Base-by-base conservation (phyloP, 306 rosid genomes). In the Acmispon strigosus region DNA sequence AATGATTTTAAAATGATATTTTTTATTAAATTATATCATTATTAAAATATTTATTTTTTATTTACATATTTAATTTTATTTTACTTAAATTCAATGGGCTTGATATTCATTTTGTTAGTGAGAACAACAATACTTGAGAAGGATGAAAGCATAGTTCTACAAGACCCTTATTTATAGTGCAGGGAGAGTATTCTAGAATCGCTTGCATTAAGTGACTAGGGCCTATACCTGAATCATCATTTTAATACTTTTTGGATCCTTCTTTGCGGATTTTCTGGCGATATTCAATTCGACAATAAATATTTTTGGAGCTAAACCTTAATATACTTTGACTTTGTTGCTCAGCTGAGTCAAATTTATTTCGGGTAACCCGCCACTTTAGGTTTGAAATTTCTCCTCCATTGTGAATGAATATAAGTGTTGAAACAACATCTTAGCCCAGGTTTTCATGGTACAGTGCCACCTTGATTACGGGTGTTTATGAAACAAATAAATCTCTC, bases 51-150 rank as follows among this genome's bases (percentile, higher is more conserved):
- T n/a, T n/a, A n/a, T n/a, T n/a, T n/a, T n/a, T n/a, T n/a, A n/a
- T n/a, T n/a, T n/a, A n/a, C n/a, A n/a, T n/a, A n/a, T n/a, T n/a
- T n/a, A n/a, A n/a, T n/a, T n/a, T n/a, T n/a, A n/a, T n/a, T n/a
- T n/a, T n/a, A n/a, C n/a, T n/a, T n/a, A n/a, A n/a, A n/a, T n/a
- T n/a, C n/a, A n/a, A n/a, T n/a, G n/a, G n/a, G n/a, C 37, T 63
- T 80, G 22, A 69, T 4, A 34, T 50, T 69, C 80, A 80, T 80
- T 11, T 64, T 57, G 1, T 49, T 22, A 22, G 8, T 16, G 22
- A 78, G 44, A 37, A 41, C 39, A 39, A 64, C 54, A 57, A 68
- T 0, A 9, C 13, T 60, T 70, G 60, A 75, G 66, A 58, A 59
- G 7, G 64, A 60, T 76, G 81, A 60, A 69, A 11, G 19, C 0